Base-by-base conservation (phyloP, 2,329 filamentous ascomycete genomes). In the Corniculantispora saksenae region DNA sequence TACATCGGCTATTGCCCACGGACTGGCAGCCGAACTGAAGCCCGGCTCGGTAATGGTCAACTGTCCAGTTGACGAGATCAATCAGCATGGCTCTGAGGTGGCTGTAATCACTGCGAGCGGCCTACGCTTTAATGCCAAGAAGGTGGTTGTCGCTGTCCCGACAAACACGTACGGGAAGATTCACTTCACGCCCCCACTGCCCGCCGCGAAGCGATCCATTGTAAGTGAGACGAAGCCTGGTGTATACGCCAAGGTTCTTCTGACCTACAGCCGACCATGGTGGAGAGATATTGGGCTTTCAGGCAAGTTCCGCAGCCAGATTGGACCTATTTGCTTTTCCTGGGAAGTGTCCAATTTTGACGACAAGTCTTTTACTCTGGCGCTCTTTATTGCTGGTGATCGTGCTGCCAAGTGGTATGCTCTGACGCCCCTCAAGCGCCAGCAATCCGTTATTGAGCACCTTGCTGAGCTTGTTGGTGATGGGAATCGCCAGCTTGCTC, bases 221-320 rank as follows among this genome's bases (percentile, higher is more conserved):
- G 69, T 70, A 1, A 69, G 73, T 1, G 64, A 67, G 10, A 78
- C 75, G 5, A 73, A 69, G 21, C 70, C 74, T 0, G 78, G 78
- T 2, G 70, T 73, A 59, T 79, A 77, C 57, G 74, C 72, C 50
- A 81, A 80, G 65, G 67, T 70, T 2, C 73, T 80, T 7, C 65
- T 82, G 12, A 73, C 79, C 35, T 86, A 81, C 71, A 64, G 71
- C 0, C 70, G 70, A 5, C 79, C 82, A 0, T 85, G 80, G 71
- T 86, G 84, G 84, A 70, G 75, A 1, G 69, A 75, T 0, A 64
- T 72, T 1, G 76, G 78, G 0, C 73, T 80, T 19, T 79, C 76
- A 50, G 83, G 82, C 6, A 72, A 81, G 23, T 72, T 77, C 3
- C 76, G 78, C 59, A 80, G 78, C 0, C 77, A 56, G 17, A 63